Percentiles rank a stretch among this genome's conserved stretches.
These are phyloP conservation scores for Chlamydomonas sp. DNA, from an alignment of 139 green algal genomes.

Conservation along the genomic window DNA sequence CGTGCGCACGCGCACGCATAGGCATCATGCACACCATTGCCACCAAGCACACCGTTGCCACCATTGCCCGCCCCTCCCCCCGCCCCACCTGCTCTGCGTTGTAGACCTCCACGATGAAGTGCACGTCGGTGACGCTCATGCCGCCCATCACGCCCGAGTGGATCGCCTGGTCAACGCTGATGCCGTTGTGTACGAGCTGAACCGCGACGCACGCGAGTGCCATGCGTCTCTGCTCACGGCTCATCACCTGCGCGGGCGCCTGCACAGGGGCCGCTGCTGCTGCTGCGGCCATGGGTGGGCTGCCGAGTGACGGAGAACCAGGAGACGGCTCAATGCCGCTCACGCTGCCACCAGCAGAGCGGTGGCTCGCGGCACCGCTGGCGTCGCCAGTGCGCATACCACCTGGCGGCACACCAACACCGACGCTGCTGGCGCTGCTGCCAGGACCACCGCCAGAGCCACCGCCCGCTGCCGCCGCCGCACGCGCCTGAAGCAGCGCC, in stretches of 20 bases:
- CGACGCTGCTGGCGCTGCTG: not conserved
- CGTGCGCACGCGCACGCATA: no score
- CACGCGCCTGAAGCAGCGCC: not conserved
- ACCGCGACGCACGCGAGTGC: constrained; percentile 38
- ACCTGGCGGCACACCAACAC: not conserved
- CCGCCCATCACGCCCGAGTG: constrained; percentile 42
- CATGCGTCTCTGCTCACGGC: constrained; percentile 34
- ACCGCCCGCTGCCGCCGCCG: not conserved
- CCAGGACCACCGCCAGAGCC: not conserved
- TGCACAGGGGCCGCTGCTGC: no score
- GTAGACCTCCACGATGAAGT: constrained; percentile 44
- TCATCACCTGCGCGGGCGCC: constrained; percentile 7
- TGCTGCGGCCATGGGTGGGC: not conserved
- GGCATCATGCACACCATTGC: no score
- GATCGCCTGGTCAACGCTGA: constrained; percentile 41
- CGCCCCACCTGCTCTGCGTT: constrained; percentile 20
- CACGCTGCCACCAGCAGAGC: not conserved
- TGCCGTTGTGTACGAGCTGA: constrained; percentile 33
- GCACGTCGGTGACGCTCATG: constrained; percentile 41
- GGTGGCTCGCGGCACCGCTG: not conserved
- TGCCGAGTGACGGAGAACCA: not conserved
- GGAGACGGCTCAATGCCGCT: not conserved
- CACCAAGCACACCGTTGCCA: not conserved
- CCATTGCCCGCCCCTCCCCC: not conserved
- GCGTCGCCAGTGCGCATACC: not conserved